Base-by-base conservation (phyloP, 169 alveolate species). In the Plasmodium gonderi region DNA sequence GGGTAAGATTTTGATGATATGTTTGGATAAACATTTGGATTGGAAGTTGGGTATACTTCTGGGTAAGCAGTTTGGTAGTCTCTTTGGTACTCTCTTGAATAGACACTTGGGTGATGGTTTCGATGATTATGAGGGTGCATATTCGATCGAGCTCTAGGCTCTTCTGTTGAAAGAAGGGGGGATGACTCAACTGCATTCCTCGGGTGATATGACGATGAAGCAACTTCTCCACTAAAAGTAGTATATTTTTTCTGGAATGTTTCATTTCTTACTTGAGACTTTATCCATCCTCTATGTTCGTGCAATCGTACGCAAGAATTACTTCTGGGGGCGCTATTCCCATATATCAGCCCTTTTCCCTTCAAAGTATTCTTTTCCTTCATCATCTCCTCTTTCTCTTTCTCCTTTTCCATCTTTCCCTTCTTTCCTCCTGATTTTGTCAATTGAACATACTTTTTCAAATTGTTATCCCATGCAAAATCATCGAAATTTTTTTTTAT, bases 371-470 rank as follows among this genome's bases (percentile, higher is more conserved):
- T 54, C 60, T n/a, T 54, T 42, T 14, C 14, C 20, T 29, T 38
- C 6, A 4, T 33, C 54, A 42, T 42, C 12, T 29, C 31, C 64
- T 17, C 4, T 60, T 0, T 76, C 64, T 17, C 4, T 60, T 0
- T 44, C 44, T 17, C 14, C 29, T 5, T 33, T 12, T 31, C 65
- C 40, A 11, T 77, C 72, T 17, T 26, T 33, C 42, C 36, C 29
- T 40, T 44, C 67, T n/a, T 64, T 14, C 12, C 75, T 64, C 23
- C 23, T 64, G n/a, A 9, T 64, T n/a, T 17, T 9, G 11, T 23
- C 47, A 64, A 11, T 44, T 26, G 7, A n/a, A 81, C 74, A 91
- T 81, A 91, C 36, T 40, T 91, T 77, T 74, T 91, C 49, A 91
- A 38, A 8, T 76, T 64, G 65, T 40, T 79, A 44, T 82, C 42